phyloP scores from a whole-genome alignment of 2,329 filamentous ascomycete species.

The Calonectria ilicicola region DNA sequence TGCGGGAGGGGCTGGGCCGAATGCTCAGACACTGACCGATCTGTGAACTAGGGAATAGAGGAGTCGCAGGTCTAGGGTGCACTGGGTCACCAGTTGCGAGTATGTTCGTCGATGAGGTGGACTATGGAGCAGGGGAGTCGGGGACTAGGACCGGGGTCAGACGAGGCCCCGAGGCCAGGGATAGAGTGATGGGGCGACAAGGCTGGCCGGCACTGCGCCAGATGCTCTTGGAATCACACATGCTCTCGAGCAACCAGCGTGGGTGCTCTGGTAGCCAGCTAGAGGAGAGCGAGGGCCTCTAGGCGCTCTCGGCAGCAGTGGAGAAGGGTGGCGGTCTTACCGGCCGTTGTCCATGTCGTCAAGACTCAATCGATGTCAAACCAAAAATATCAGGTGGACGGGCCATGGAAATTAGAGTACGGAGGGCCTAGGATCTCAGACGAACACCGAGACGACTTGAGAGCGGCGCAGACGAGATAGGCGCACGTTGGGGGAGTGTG shows the following conservation, averaged over 20 bases:
- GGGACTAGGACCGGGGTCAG: slow-evolving; percentile 32
- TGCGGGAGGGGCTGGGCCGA: slow-evolving; percentile 43
- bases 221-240: slow-evolving; percentile 16
- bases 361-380: neutral
- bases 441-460: slow-evolving; percentile 41
- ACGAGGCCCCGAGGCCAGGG: slow-evolving; percentile 37
- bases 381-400: slow-evolving; percentile 21
- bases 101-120: slow-evolving; percentile 41
- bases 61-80: slow-evolving; percentile 38
- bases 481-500: neutral
- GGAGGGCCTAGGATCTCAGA: slow-evolving; percentile 31
- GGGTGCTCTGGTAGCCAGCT: neutral
- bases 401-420: slow-evolving; percentile 32
- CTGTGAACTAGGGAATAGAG: slow-evolving; percentile 42
- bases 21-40: slow-evolving; percentile 44
- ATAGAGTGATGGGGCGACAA: slow-evolving; percentile 32
- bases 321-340: slow-evolving; percentile 9
- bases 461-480: slow-evolving; percentile 42
- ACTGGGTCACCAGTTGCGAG: slow-evolving; percentile 35
- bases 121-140: slow-evolving; percentile 39
- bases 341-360: slow-evolving; percentile 15
- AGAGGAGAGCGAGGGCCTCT: slow-evolving; percentile 12
- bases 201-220: slow-evolving; percentile 25
- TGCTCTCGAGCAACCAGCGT: slow-evolving; percentile 2
- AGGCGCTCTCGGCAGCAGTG: slow-evolving; percentile 10